Evolutionary conservation across 208 protist species (phyloP), one percentile per base, ranked within the genome.

Genomic region (Wallacemonas sp.): DNA sequence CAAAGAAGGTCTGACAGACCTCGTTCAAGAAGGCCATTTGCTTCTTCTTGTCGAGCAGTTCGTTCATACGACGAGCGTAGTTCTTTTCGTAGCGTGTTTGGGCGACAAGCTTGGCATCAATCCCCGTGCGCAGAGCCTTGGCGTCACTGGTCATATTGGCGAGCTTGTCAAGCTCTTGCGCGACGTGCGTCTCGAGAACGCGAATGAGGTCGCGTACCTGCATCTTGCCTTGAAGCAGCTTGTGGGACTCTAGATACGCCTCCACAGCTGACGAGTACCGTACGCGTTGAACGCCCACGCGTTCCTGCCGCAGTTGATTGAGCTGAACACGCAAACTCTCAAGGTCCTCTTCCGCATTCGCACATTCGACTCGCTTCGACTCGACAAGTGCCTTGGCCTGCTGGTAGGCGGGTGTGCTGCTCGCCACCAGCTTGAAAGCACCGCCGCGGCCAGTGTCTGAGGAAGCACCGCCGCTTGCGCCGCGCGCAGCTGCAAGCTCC

Each of bases 1-100:
- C 88, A 46, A 83, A 89, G 10, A 93, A 38, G n/a, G 91, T 64
- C 59, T 89, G 92, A 71, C 86, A 95, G 4, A 95, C 79, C 67
- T 97, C 96, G 32, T 98, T 96, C 37, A 99, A 66, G 34, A 90
- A 90, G 0, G 92, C 83, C 77, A 98, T 98, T 62, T 94, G 78
- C 48, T 91, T 87, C 66, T 95, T 89, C 54, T 95, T 80, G 30
- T 95, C 88, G n/a, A 83, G 54, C 30, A 98, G 68, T 34, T 97
- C 85, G 27, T 73, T 63, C 68, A 98, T 90, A 22, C 89, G 73
- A 22, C 87, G 77, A 15, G 57, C 68, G 73, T 97, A 97, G 17
- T 94, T 80, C 2, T 77, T 78, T 33, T 98, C 93, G 52, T 90
- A 98, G 26, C 92, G 81, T 13, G 86, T 73, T 39, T 97, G 83